phyloP scores from a whole-genome alignment of 352 stramenopile genomes.

The Globisporangium radiosum region DNA sequence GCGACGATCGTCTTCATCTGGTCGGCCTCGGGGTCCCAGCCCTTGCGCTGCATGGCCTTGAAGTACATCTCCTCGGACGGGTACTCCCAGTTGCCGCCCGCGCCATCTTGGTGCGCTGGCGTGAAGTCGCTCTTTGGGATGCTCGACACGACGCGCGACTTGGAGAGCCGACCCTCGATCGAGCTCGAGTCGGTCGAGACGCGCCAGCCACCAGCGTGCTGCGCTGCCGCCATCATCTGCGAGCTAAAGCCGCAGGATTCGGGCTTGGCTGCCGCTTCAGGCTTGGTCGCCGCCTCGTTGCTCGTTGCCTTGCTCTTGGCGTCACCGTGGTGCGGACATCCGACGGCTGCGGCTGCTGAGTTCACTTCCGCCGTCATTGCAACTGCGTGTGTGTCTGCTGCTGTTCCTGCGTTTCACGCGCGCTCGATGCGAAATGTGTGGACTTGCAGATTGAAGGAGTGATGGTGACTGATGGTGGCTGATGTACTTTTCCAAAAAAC shows the following conservation, averaged over 20 bases:
- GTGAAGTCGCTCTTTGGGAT: constrained; percentile 93
- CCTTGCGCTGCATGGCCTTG: constrained; percentile 96
- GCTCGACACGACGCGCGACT: constrained; percentile 82
- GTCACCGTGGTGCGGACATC: constrained; percentile 33
- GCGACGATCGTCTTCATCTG: constrained; percentile 95
- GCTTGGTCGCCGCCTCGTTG: not conserved
- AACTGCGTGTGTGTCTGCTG: not conserved
- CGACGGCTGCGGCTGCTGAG: constrained; percentile 34
- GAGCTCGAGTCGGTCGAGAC: constrained; percentile 21
- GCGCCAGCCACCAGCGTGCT: constrained; percentile 28
- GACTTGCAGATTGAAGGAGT: too few species aligned
- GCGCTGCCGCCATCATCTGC: constrained; percentile 53
- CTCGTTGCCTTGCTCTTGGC: constrained; percentile 3
- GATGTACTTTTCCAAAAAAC: too few species aligned
- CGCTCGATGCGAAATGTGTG: too few species aligned
- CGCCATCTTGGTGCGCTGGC: constrained; percentile 47
- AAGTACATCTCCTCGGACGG: constrained; percentile 97
- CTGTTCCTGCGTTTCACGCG: too few species aligned
- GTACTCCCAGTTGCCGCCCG: constrained; percentile 91
- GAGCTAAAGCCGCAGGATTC: constrained; percentile 37
- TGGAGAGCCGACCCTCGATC: constrained; percentile 42
- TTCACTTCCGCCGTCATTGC: constrained; percentile 73
- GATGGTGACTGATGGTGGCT: too few species aligned
- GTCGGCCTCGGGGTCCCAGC: constrained; percentile 85
- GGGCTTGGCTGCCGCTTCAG: constrained; percentile 1